Conservation (phyloP, 2,329 filamentous ascomycete species). For the Lasiodiplodia theobromae region DNA sequence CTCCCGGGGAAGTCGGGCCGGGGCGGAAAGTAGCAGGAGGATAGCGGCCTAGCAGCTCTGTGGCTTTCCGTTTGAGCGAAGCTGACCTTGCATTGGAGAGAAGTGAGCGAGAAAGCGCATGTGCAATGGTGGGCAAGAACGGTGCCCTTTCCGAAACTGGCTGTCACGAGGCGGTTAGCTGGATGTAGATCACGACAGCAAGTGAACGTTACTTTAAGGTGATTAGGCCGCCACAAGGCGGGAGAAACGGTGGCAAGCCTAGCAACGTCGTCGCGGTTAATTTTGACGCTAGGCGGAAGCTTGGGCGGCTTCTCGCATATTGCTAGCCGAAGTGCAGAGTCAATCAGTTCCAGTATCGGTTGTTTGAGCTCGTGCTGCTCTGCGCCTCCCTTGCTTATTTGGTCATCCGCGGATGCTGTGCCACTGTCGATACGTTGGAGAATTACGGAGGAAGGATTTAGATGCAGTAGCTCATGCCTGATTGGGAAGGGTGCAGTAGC, state of each 20-base stretch:
- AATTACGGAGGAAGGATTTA: background rate
- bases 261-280: conserved; percentile 43
- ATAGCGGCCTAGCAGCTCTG: conserved; percentile 7
- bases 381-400: conserved; percentile 7
- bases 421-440: conserved; percentile 22
- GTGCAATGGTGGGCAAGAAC: conserved; percentile 33
- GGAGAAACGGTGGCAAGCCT: conserved; percentile 50
- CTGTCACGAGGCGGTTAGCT: background rate
- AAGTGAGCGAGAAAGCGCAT: conserved; percentile 33
- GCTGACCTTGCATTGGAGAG: conserved; percentile 31
- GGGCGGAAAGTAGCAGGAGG: conserved; percentile 2
- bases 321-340: conserved; percentile 46
- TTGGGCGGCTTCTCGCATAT: conserved; percentile 41
- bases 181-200: background rate
- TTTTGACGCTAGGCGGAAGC: conserved; percentile 36
- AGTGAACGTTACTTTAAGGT: conserved; percentile 38
- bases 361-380: conserved; percentile 23
- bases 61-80: conserved; percentile 31
- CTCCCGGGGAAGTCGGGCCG: conserved; percentile 14
- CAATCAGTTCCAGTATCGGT: conserved; percentile 38
- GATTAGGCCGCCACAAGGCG: conserved; percentile 48
- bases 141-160: conserved; percentile 31
- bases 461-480: background rate
- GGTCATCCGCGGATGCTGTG: conserved; percentile 14
- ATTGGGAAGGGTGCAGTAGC: conserved; percentile 8